Base-by-base conservation (phyloP, 1,139 yeast species). In the Tardiomyces blankii region DNA sequence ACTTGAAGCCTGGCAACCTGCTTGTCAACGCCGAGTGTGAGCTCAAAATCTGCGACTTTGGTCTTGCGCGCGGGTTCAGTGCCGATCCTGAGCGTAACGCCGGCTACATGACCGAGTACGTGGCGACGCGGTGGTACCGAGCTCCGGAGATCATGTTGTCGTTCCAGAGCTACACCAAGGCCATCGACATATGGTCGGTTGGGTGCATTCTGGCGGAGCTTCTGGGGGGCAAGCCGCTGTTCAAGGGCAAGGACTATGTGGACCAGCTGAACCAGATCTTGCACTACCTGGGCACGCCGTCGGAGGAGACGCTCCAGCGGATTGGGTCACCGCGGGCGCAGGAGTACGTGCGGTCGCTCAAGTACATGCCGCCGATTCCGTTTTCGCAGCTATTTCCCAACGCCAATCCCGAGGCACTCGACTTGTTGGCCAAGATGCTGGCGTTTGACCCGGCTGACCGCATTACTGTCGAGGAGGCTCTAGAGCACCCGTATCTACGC, bases 101-200 rank as follows among this genome's bases (percentile, higher is more conserved):
- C 32, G 96, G 95, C 14, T 88, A 83, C 58, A 69, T 89, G 73
- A 91, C 98, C 0, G 98, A 91, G 62, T 91, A 91, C 63, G 97
- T 91, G 30, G 97, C 98, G 28, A 89, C 98, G 0, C 73, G 97
- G 61, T 91, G 98, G 97, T 91, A 91, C 65, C 72, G 98, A 53
- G 98, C 98, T 0, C 98, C 98, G 0, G 98, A 91, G 62, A 87
- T 91, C 64, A 91, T 91, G 91, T 73, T 91, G 48, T 81, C 93
- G 56, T 87, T 86, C 65, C 91, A 91, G 59, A 84, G 88, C 51
- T 91, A 91, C 66, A 84, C 96, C 5, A 88, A 87, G 67, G 96
- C 98, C 23, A 89, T 91, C 50, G 98, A 91, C 63, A 75, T 91
- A 46, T 91, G 98, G 98, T 86, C 96, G 0, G 94, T 89, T 25